phyloP scores from a whole-genome alignment of 2,329 filamentous ascomycete genomes.

The Botryotinia calthae region DNA sequence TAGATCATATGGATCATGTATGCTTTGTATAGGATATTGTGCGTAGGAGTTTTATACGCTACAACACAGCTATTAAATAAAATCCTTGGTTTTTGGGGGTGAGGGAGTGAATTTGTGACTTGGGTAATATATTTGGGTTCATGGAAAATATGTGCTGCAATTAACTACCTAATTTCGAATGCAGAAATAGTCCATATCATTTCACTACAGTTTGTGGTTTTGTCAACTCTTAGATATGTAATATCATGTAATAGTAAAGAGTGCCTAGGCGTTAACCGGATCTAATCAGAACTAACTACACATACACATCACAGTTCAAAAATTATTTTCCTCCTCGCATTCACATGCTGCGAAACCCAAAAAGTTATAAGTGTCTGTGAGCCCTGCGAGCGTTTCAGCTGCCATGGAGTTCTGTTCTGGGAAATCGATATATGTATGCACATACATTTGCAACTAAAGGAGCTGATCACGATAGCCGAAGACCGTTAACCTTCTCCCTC shows the following conservation, averaged over 20 bases:
- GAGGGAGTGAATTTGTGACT: background rate
- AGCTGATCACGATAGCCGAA: background rate
- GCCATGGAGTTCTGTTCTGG: background rate
- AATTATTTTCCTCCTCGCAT: background rate
- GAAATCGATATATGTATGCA: background rate
- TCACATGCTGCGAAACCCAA: background rate
- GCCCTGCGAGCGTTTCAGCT: background rate
- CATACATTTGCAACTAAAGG: background rate
- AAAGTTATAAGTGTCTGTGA: background rate
- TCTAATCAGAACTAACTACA: background rate
- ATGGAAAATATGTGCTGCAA: too few species aligned
- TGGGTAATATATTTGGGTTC: background rate
- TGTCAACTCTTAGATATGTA: background rate
- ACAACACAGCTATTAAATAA: background rate
- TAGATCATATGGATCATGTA: background rate
- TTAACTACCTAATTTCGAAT: background rate
- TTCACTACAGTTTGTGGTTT: background rate
- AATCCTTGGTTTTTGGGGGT: background rate
- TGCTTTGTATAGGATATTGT: background rate
- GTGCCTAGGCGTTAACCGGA: background rate
- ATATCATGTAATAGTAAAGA: background rate
- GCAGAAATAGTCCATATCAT: background rate
- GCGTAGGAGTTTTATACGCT: background rate
- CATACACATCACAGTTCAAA: background rate
- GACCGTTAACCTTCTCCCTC: background rate